Percentiles rank a stretch among this genome's conserved stretches.
Conservation (phyloP, 305 asterid species). For the Fraxinus xanthoxyloides region DNA sequence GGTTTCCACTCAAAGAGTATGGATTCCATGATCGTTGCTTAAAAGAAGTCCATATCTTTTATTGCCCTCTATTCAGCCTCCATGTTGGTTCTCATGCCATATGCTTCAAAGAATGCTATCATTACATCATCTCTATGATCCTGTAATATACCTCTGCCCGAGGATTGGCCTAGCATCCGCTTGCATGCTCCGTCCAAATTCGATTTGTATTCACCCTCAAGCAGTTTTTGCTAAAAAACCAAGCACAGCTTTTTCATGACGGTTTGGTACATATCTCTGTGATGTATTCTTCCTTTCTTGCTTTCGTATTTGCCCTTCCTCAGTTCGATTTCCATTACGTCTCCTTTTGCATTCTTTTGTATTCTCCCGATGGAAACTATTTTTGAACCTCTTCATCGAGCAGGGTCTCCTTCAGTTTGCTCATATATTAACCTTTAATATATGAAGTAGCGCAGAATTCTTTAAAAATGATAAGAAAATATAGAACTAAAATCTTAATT, state of each 20-base stretch:
- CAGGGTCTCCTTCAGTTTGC: background rate
- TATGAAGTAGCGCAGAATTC: background rate
- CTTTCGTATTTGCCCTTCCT: background rate
- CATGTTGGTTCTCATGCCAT: background rate
- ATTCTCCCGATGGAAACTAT: background rate
- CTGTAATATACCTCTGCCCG: background rate
- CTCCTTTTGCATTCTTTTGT: background rate
- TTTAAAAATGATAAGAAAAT: background rate
- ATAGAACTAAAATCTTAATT: conserved; percentile 3
- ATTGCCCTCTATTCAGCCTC: background rate
- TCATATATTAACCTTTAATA: background rate
- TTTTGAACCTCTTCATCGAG: background rate
- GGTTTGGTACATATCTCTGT: background rate
- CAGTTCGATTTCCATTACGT: background rate
- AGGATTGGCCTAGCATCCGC: background rate
- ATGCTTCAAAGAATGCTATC: background rate
- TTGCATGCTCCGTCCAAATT: background rate
- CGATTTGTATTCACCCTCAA: background rate
- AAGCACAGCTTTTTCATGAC: background rate
- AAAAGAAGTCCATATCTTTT: background rate
- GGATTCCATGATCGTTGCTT: background rate
- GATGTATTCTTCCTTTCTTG: background rate
- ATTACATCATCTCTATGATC: background rate
- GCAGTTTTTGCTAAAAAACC: background rate
- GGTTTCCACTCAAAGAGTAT: background rate